Evolutionary conservation across 768 basidiomycete species (phyloP).

Genomic region (Suillus sp.): DNA sequence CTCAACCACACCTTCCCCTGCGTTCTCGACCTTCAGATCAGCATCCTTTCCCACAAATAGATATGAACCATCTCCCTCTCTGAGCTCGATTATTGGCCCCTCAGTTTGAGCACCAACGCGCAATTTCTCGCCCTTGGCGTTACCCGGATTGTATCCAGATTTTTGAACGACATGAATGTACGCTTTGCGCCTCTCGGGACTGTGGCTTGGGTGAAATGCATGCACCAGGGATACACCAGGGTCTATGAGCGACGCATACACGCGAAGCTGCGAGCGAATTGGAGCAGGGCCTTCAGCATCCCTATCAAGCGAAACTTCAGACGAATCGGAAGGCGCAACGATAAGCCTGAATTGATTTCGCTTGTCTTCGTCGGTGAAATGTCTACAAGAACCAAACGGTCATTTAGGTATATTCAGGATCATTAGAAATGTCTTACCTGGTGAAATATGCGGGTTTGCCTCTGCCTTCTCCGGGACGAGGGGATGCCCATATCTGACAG

Average conservation of each 20-base stretch:
- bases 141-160: constrained; percentile 71
- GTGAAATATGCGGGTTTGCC: constrained; percentile 80
- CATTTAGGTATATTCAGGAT: background rate
- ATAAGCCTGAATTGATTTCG: constrained; percentile 66
- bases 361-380: constrained; percentile 85
- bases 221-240: constrained; percentile 55
- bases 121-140: constrained; percentile 59
- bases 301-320: constrained; percentile 60
- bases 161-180: constrained; percentile 89
- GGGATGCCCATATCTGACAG: constrained; percentile 71
- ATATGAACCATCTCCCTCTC: constrained; percentile 90
- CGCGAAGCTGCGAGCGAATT: constrained; percentile 63
- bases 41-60: constrained; percentile 45
- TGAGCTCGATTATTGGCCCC: constrained; percentile 52
- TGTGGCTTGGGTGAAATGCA: constrained; percentile 42
- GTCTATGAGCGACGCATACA: constrained; percentile 78
- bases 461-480: constrained; percentile 33
- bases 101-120: constrained; percentile 47
- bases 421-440: constrained; percentile 40
- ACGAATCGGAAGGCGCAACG: constrained; percentile 69
- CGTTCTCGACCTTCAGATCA: constrained; percentile 55
- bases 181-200: constrained; percentile 48
- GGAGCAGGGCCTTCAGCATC: constrained; percentile 83
- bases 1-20: constrained; percentile 68
- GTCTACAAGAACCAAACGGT: constrained; percentile 33